Conservation (phyloP, 2,329 filamentous ascomycete genomes). For the Diaporthe sp. region DNA sequence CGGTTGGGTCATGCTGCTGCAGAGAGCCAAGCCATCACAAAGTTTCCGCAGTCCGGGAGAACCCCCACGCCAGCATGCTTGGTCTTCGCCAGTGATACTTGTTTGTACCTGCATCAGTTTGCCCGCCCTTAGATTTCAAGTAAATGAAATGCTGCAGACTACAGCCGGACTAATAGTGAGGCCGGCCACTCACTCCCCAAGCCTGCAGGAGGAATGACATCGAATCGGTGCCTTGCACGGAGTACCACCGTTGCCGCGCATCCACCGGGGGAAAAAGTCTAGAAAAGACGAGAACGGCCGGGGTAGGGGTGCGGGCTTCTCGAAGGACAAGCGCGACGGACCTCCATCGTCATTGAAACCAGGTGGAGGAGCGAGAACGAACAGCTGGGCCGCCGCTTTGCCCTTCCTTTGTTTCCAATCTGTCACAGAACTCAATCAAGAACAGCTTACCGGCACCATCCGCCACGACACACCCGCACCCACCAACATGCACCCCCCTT, state of each 20-base stretch:
- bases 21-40: conserved; percentile 15
- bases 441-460: neutral
- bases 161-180: neutral
- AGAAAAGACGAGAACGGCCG: conserved; percentile 13
- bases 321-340: conserved; percentile 18
- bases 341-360: conserved; percentile 38
- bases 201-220: neutral
- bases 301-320: conserved; percentile 2
- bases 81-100: neutral
- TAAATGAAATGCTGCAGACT: neutral
- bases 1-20: neutral
- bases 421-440: conserved; percentile 37
- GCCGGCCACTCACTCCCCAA: neutral
- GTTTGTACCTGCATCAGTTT: conserved; percentile 19
- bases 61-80: conserved; percentile 11
- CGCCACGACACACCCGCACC: conserved; percentile 8
- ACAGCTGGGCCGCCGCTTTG: conserved; percentile 5
- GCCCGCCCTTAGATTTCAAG: neutral
- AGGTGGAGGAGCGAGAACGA: conserved; percentile 34
- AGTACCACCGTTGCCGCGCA: neutral
- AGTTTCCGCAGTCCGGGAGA: conserved; percentile 7
- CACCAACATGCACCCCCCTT: neutral
- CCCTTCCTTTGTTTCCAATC: conserved; percentile 39
- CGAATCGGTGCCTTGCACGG: neutral
- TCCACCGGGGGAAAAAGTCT: conserved; percentile 7